Evolutionary conservation across 2,329 filamentous ascomycete genomes (phyloP).

Genomic region (Ophiocordyceps sinensis): DNA sequence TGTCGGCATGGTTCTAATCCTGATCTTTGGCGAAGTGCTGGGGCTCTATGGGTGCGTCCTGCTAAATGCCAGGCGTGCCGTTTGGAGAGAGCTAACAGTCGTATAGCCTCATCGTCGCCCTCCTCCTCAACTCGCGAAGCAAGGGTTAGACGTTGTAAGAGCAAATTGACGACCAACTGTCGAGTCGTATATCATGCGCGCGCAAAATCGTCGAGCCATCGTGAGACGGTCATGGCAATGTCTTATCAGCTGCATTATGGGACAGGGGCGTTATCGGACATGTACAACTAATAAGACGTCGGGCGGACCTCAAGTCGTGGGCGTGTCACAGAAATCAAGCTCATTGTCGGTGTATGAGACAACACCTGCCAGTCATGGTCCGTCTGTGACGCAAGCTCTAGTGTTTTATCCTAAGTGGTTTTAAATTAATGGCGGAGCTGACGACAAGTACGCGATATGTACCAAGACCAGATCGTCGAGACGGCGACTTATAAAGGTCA

Average conservation of each 20-base stretch:
- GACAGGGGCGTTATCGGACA: conserved; percentile 22
- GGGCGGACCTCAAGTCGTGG: conserved; percentile 11
- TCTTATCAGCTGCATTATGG: conserved; percentile 19
- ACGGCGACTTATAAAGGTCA: no score
- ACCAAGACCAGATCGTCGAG: no score
- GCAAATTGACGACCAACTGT: background rate
- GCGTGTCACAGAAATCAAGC: conserved; percentile 1
- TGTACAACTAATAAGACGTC: conserved; percentile 20
- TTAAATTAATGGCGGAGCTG: no score
- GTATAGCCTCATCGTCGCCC: conserved; percentile 70
- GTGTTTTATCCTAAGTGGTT: background rate
- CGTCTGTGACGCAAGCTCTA: no score
- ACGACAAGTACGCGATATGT: no score
- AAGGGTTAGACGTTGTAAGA: conserved; percentile 31
- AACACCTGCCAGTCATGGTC: no score
- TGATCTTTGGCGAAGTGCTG: conserved; percentile 96
- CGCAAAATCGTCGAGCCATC: background rate
- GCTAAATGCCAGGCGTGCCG: background rate
- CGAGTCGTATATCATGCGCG: background rate
- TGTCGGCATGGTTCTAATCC: conserved; percentile 94
- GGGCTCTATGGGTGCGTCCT: conserved; percentile 79
- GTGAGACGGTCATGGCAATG: conserved; percentile 1
- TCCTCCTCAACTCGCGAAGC: conserved; percentile 84
- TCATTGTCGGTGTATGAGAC: no score
- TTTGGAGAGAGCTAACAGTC: background rate